Conservation (phyloP, 208 protist species). For the Angomonas ambiguus region DNA sequence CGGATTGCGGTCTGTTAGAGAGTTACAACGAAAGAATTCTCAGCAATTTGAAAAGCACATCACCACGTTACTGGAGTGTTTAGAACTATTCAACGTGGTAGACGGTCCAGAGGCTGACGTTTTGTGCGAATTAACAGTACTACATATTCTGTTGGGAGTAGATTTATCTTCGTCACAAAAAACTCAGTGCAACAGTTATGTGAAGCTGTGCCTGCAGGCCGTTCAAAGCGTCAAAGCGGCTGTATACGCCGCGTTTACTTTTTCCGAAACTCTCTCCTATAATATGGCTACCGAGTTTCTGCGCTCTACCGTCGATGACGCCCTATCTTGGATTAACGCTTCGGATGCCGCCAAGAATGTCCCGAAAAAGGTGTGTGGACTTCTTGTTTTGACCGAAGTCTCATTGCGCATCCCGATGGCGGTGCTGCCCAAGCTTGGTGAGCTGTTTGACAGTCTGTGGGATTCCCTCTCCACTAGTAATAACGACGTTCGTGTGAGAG, state of each 20-base stretch:
- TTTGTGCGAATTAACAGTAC: slow-evolving; percentile 65
- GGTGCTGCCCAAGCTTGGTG: slow-evolving; percentile 52
- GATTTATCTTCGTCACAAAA: slow-evolving; percentile 71
- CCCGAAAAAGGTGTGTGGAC: slow-evolving; percentile 47
- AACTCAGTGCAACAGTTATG: slow-evolving; percentile 79
- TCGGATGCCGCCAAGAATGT: slow-evolving; percentile 24
- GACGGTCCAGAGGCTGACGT: slow-evolving; percentile 45
- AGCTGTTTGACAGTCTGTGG: slow-evolving; percentile 76
- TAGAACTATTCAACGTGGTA: slow-evolving; percentile 76
- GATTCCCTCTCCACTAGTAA: slow-evolving; percentile 37
- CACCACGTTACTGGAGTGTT: slow-evolving; percentile 52
- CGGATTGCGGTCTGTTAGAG: slow-evolving; percentile 56
- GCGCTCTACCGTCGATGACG: slow-evolving; percentile 49
- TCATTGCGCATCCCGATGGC: slow-evolving; percentile 56
- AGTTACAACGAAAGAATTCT: slow-evolving; percentile 61
- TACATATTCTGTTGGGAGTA: slow-evolving; percentile 69
- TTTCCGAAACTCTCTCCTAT: slow-evolving; percentile 52
- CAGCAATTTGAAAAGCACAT: slow-evolving; percentile 71
- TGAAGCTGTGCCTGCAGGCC: slow-evolving; percentile 57
- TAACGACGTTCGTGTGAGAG: slow-evolving; percentile 47
- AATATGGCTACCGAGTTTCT: slow-evolving; percentile 75
- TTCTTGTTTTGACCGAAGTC: slow-evolving; percentile 73
- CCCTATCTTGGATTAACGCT: slow-evolving; percentile 47
- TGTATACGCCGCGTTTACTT: slow-evolving; percentile 50
- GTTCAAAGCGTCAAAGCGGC: slow-evolving; percentile 46